Percentiles rank a stretch among this genome's conserved stretches.
Conservation (phyloP, 2,329 filamentous ascomycete genomes). For the Fusarium citri region DNA sequence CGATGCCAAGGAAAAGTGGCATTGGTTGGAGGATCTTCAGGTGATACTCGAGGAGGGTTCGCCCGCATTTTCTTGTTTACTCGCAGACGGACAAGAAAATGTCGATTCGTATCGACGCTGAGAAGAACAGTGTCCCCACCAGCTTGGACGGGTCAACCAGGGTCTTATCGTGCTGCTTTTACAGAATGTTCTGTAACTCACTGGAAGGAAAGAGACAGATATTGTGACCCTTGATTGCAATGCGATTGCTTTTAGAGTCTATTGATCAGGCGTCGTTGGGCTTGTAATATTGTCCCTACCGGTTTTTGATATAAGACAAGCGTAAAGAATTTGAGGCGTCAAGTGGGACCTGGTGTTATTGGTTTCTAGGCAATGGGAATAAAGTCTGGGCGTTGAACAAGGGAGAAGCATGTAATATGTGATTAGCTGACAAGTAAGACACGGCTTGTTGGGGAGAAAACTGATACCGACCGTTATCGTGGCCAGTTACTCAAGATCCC, state of each 20-base stretch:
- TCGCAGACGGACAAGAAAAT: conserved; percentile 1
- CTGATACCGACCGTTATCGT: conserved; percentile 13
- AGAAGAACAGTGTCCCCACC: not conserved
- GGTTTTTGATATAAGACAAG: conserved; percentile 3
- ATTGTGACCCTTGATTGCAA: no score
- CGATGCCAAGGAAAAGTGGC: conserved; percentile 26
- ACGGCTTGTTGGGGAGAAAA: conserved; percentile 1
- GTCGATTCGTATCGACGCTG: conserved; percentile 1
- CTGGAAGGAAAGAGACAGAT: no score
- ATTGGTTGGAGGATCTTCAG: conserved; percentile 17
- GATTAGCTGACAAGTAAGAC: conserved; percentile 27
- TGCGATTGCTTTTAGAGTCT: no score
- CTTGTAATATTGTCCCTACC: not conserved
- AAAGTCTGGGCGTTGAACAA: conserved; percentile 25
- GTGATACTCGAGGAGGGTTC: conserved; percentile 4
- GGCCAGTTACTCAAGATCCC: not conserved
- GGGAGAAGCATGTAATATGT: conserved; percentile 22
- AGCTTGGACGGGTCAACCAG: conserved; percentile 7
- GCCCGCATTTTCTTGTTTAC: conserved; percentile 28
- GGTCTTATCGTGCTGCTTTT: conserved; percentile 11
- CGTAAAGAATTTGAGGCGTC: conserved; percentile 17
- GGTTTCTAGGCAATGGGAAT: not conserved
- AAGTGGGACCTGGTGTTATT: conserved; percentile 13
- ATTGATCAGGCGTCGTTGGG: conserved; percentile 3
- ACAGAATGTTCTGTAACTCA: not conserved